These are phyloP conservation scores for Trichoderma guizhouense DNA, from an alignment of 2,329 filamentous ascomycete species.

Conservation along the genomic window DNA sequence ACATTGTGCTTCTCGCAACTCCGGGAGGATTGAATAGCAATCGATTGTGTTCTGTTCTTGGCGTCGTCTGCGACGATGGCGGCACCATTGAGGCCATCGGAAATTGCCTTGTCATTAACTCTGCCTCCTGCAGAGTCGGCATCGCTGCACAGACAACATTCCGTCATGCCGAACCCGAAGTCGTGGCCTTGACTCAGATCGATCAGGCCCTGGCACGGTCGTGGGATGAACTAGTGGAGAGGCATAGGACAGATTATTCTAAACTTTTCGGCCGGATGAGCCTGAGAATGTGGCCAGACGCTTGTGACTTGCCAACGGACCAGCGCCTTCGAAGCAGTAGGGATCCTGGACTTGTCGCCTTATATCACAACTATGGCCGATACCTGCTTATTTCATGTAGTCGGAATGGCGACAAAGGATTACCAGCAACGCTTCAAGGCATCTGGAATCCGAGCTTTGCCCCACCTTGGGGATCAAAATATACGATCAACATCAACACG, in stretches of 20 bases:
- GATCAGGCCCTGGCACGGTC: neutral
- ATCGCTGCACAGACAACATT: neutral
- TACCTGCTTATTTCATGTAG: neutral
- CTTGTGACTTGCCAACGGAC: neutral
- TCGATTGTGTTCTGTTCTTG: neutral
- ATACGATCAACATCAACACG: neutral
- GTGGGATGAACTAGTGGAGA: neutral
- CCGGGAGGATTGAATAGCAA: neutral
- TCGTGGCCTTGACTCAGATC: neutral
- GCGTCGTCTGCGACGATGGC: neutral
- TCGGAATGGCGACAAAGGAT: neutral
- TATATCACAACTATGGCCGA: neutral
- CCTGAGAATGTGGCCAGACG: neutral
- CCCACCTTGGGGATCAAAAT: neutral
- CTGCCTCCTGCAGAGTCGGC: neutral
- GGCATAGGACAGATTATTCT: neutral
- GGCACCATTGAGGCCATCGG: neutral
- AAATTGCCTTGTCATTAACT: neutral
- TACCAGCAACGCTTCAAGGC: neutral
- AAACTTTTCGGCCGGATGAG: neutral
- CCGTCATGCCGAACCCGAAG: neutral
- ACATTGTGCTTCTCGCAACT: neutral
- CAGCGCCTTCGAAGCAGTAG: neutral
- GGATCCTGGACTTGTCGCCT: neutral
- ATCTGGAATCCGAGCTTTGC: neutral